Percentiles rank a stretch among this genome's conserved stretches.
phyloP scores from a whole-genome alignment of 345 rosid species.

The Hibiscus tridactylites region DNA sequence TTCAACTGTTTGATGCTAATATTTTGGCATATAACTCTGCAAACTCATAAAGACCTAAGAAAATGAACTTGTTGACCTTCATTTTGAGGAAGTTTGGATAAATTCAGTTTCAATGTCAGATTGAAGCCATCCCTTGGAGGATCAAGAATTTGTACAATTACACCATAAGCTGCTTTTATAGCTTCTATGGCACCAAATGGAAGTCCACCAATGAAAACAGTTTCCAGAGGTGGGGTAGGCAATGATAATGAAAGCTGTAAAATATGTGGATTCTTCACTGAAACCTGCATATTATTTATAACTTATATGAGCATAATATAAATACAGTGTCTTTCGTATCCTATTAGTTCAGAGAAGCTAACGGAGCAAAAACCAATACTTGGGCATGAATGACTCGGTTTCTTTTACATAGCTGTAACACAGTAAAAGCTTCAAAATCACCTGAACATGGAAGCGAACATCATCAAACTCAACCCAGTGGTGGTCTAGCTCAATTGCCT shows the following conservation, averaged over 20 bases:
- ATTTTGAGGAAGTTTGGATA: slow-evolving; percentile 73
- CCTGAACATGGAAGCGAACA: slow-evolving; percentile 93
- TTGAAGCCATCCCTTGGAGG: slow-evolving; percentile 96
- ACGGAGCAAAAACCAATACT: neutral
- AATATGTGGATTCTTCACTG: slow-evolving; percentile 74
- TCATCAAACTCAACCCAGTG: slow-evolving; percentile 95
- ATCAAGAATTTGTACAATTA: slow-evolving; percentile 82
- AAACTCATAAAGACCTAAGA: slow-evolving; percentile 41
- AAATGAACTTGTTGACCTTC: slow-evolving; percentile 65
- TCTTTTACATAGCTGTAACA: neutral
- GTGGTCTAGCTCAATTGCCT: slow-evolving; percentile 80
- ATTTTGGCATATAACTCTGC: slow-evolving; percentile 13
- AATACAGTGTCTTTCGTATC: neutral
- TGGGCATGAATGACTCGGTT: neutral
- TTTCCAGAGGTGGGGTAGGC: slow-evolving; percentile 83
- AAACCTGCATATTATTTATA: slow-evolving; percentile 36
- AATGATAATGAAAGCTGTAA: slow-evolving; percentile 69
- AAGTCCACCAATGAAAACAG: slow-evolving; percentile 70
- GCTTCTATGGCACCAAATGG: slow-evolving; percentile 96
- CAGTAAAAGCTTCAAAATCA: slow-evolving; percentile 12
- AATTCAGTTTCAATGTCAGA: slow-evolving; percentile 83
- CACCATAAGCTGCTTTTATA: slow-evolving; percentile 70
- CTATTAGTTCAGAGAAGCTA: neutral
- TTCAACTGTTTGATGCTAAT: slow-evolving; percentile 4
- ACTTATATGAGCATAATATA: slow-evolving; percentile 3